These are phyloP conservation scores for Fraxinus nigra DNA, from an alignment of 305 asterid species.

Conservation along the genomic window DNA sequence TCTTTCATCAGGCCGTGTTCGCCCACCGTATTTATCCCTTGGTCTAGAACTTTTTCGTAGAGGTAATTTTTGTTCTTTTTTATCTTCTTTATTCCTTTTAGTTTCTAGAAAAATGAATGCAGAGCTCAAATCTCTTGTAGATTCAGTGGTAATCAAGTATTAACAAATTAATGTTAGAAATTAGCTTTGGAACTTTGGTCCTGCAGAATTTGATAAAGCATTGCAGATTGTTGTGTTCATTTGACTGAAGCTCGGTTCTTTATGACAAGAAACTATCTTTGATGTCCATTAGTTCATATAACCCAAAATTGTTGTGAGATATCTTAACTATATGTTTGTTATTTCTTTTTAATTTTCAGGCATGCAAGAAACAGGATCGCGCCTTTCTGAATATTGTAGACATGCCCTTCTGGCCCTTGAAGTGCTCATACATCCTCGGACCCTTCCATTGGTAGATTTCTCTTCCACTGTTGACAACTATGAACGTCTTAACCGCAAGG, in stretches of 20 bases:
- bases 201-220: not conserved
- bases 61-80: conserved; percentile 44
- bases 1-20: conserved; percentile 63
- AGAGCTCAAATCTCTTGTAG: not conserved
- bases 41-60: conserved; percentile 64
- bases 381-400: conserved; percentile 48
- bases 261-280: not conserved
- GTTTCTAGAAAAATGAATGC: not conserved
- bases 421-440: conserved; percentile 76
- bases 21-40: conserved; percentile 64
- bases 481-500: conserved; percentile 28
- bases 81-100: conserved; percentile 3
- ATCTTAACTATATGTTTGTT: not conserved
- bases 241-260: not conserved
- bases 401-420: conserved; percentile 70
- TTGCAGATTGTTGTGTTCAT: not conserved
- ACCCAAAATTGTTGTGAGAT: not conserved
- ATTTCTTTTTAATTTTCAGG: conserved; percentile 41
- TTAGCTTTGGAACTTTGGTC: not conserved
- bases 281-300: not conserved
- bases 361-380: conserved; percentile 51
- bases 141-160: not conserved
- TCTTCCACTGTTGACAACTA: conserved; percentile 28
- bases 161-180: not conserved
- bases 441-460: conserved; percentile 49